A percentile compares a stretch with the other conserved stretches of the same genome.
Evolutionary conservation across 192 early-diverging fungal species (phyloP).

Genomic region (Coemansia sp.): DNA sequence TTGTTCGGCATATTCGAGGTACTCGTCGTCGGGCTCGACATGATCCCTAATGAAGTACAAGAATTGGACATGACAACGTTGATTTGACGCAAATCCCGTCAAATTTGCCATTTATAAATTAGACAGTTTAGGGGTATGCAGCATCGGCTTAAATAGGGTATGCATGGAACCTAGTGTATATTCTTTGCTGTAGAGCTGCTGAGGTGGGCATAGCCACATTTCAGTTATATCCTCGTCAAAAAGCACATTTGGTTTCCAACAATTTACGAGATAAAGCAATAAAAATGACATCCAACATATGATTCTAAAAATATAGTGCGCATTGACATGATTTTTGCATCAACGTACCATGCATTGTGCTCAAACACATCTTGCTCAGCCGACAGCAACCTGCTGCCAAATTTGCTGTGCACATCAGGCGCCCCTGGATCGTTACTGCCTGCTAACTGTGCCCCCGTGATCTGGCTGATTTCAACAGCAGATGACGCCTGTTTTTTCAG

Average conservation of each 20-base stretch:
- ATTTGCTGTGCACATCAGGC: conserved; percentile 26
- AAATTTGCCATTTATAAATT: not conserved
- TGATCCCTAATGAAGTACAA: conserved; percentile 71
- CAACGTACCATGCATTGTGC: conserved; percentile 87
- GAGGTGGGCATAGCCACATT: not conserved
- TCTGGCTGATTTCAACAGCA: conserved; percentile 27
- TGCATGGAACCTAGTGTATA: not conserved
- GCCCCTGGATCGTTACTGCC: conserved; percentile 7
- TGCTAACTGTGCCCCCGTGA: conserved; percentile 7
- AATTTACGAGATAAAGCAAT: conserved; percentile 1
- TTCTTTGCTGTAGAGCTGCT: not conserved
- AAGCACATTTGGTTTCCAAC: not conserved
- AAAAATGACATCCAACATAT: not conserved
- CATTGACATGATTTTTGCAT: not conserved
- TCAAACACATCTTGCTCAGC: conserved; percentile 76
- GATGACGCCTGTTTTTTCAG: conserved; percentile 48
- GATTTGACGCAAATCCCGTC: no score
- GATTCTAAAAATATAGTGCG: not conserved
- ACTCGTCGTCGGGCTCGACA: conserved; percentile 83
- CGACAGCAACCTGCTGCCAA: conserved; percentile 75
- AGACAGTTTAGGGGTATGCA: not conserved
- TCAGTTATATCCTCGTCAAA: no score
- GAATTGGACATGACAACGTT: no score
- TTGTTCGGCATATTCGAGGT: conserved; percentile 70
- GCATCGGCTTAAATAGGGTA: not conserved